Evolutionary conservation across 2,329 filamentous ascomycete genomes (phyloP).

Genomic region (Sclerotinia nivalis): DNA sequence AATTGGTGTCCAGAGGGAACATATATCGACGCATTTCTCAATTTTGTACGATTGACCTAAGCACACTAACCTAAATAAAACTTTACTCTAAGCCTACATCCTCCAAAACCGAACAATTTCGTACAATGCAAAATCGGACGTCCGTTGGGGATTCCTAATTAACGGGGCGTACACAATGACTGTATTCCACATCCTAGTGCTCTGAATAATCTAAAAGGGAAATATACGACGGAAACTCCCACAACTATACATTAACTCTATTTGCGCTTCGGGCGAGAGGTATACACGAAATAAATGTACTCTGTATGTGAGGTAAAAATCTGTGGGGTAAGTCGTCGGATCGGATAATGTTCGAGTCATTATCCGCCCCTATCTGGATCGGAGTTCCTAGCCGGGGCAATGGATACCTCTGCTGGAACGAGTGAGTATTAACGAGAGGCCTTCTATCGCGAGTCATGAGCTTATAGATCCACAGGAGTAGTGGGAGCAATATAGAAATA

Average conservation of each 20-base stretch:
- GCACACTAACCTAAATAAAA: not conserved
- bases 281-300: not conserved
- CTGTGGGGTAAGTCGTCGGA: not conserved
- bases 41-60: not conserved
- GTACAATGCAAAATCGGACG: not conserved
- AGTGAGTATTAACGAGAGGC: not conserved
- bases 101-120: not conserved
- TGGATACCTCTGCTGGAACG: not conserved
- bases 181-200: not conserved
- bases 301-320: not conserved
- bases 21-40: not conserved
- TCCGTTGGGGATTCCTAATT: not conserved
- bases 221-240: not conserved
- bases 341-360: not conserved
- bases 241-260: not conserved
- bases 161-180: no score
- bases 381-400: not conserved
- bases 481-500: no score
- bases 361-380: conserved; percentile 1
- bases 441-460: no score
- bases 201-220: not conserved
- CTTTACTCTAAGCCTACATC: not conserved
- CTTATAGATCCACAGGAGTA: no score
- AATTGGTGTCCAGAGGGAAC: not conserved
- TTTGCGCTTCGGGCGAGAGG: not conserved